phyloP scores from a whole-genome alignment of 495 filamentous ascomycete genomes.

The Tetracladium marchalianum region DNA sequence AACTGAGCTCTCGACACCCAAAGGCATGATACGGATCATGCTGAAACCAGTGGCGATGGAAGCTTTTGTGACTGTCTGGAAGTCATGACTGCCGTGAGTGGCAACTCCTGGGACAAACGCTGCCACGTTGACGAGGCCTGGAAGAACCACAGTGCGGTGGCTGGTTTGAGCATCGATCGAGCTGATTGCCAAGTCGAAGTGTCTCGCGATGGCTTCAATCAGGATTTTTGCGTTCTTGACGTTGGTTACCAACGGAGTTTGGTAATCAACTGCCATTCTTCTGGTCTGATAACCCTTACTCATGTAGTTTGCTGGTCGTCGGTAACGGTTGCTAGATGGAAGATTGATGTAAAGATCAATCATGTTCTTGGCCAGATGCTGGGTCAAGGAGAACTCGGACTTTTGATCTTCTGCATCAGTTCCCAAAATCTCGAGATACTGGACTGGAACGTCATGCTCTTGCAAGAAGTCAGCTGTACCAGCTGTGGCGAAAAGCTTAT shows the following conservation, averaged over 20 bases:
- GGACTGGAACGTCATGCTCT: constrained; percentile 79
- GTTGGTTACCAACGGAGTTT: constrained; percentile 93
- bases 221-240: constrained; percentile 98
- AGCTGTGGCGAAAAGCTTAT: constrained; percentile 89
- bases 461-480: constrained; percentile 94
- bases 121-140: constrained; percentile 70
- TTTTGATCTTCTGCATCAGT: constrained; percentile 65
- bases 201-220: constrained; percentile 84
- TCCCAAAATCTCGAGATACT: constrained; percentile 80
- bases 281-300: constrained; percentile 91
- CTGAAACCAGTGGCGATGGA: constrained; percentile 72
- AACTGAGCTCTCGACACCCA: constrained; percentile 62
- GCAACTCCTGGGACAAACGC: constrained; percentile 71
- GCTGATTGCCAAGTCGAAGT: constrained; percentile 73
- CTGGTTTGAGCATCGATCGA: constrained; percentile 84
- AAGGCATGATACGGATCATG: constrained; percentile 76
- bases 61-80: constrained; percentile 60
- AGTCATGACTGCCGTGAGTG: constrained; percentile 53
- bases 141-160: constrained; percentile 64
- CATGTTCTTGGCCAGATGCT: constrained; percentile 91
- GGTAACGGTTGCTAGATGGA: constrained; percentile 93
- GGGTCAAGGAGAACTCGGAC: constrained; percentile 89
- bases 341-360: constrained; percentile 99
- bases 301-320: constrained; percentile 95
- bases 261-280: constrained; percentile 97